Conservation (phyloP, 768 basidiomycete species). For the Tremella fuciformis region DNA sequence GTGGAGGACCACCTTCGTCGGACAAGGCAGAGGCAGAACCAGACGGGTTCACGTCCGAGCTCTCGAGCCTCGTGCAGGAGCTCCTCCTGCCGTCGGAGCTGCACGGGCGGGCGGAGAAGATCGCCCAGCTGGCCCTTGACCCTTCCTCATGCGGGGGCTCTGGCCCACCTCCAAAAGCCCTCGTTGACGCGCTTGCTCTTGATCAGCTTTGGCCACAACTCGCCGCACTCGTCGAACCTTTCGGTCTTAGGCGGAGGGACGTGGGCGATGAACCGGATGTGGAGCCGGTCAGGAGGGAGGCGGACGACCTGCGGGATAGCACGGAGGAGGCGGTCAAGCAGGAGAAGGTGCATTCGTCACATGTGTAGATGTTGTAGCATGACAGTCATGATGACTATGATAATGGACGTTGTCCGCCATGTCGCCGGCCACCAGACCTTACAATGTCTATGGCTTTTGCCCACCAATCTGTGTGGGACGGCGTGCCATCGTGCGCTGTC, state of each 20-base stretch:
- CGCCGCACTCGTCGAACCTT: slow-evolving; percentile 45
- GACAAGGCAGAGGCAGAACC: background rate
- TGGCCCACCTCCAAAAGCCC: slow-evolving; percentile 11
- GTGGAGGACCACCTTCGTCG: slow-evolving; percentile 1
- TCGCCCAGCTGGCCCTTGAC: background rate
- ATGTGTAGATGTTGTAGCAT: too few relatives aligned
- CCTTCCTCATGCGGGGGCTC: slow-evolving; percentile 13
- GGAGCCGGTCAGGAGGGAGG: slow-evolving; percentile 34
- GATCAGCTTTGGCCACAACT: slow-evolving; percentile 52
- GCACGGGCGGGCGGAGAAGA: slow-evolving; percentile 2
- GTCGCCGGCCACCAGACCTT: too few relatives aligned
- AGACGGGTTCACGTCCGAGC: slow-evolving; percentile 2
- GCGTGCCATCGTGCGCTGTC: too few relatives aligned
- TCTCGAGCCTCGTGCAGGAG: background rate
- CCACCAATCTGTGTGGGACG: too few relatives aligned
- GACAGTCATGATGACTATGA: too few relatives aligned
- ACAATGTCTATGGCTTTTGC: too few relatives aligned
- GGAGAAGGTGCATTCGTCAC: background rate
- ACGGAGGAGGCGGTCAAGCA: slow-evolving; percentile 17
- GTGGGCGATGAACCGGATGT: slow-evolving; percentile 26
- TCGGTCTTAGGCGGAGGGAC: slow-evolving; percentile 29
- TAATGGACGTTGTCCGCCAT: too few relatives aligned
- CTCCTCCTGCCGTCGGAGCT: background rate
- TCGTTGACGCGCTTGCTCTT: slow-evolving; percentile 30
- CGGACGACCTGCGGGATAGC: slow-evolving; percentile 48